These are phyloP conservation scores for Senna tora DNA, from an alignment of 306 rosid species.

Conservation along the genomic window DNA sequence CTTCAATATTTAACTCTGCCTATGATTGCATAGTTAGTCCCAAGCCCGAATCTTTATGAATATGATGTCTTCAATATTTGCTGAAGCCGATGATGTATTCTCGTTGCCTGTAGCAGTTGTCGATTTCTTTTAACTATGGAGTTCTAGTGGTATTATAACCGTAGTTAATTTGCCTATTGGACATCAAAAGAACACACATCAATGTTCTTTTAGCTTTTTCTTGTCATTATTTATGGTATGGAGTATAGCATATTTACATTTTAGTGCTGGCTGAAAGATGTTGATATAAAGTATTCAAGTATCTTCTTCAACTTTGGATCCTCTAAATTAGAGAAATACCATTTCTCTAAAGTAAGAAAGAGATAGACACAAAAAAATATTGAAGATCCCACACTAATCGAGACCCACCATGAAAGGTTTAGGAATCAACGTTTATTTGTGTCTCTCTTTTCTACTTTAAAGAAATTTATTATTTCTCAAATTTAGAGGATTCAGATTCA, in stretches of 20 bases:
- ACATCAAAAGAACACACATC: neutral
- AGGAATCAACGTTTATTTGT: too few species aligned
- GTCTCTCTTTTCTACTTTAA: too few species aligned
- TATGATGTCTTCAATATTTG: neutral
- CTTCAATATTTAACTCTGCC: neutral
- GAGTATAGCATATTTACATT: neutral
- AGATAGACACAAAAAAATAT: too few species aligned
- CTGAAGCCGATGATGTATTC: constrained; percentile 11
- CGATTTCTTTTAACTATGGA: constrained; percentile 9
- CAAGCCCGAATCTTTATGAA: too few species aligned
- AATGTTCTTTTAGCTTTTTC: neutral
- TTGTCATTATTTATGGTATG: neutral
- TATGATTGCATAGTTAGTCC: too few species aligned
- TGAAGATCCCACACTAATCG: too few species aligned
- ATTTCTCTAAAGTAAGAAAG: too few species aligned
- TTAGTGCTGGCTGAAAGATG: neutral
- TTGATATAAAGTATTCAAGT: neutral
- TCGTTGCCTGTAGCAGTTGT: constrained; percentile 10
- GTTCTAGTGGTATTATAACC: neutral
- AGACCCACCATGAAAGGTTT: too few species aligned
- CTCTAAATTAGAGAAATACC: too few species aligned
- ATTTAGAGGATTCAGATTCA: too few species aligned
- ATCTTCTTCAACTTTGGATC: too few species aligned
- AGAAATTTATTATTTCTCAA: too few species aligned
- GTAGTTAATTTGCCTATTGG: neutral